phyloP scores from a whole-genome alignment of 2,329 filamentous ascomycete species.

The Penicillium sp. region DNA sequence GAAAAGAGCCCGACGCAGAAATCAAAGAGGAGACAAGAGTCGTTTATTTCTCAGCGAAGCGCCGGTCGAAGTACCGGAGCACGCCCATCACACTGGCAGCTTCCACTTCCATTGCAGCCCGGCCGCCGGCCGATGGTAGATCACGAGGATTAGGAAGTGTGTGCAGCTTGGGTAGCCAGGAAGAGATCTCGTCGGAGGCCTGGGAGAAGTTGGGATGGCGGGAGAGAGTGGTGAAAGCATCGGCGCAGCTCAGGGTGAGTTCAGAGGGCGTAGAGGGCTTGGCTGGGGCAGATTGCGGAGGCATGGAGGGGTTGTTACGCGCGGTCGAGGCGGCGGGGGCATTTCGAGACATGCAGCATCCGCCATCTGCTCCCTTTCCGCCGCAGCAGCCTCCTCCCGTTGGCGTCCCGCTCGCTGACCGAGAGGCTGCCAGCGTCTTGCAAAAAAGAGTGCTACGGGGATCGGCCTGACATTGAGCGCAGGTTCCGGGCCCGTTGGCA shows the following conservation, averaged over 20 bases:
- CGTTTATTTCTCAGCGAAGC: slow-evolving; percentile 51
- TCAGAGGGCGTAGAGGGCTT: slow-evolving; percentile 32
- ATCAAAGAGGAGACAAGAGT: slow-evolving; percentile 14
- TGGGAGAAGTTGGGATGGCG: slow-evolving; percentile 71
- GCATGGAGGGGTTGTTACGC: slow-evolving; percentile 20
- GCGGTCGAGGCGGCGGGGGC: slow-evolving; percentile 22
- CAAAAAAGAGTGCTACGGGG: slow-evolving; percentile 79
- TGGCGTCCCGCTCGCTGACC: slow-evolving; percentile 32
- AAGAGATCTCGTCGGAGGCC: slow-evolving; percentile 67
- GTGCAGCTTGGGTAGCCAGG: slow-evolving; percentile 69
- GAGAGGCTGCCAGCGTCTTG: slow-evolving; percentile 66
- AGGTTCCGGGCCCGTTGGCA: slow-evolving; percentile 69
- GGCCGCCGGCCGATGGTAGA: slow-evolving; percentile 26
- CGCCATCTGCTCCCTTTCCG: slow-evolving; percentile 54
- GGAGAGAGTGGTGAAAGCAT: slow-evolving; percentile 71
- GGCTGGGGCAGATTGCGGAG: slow-evolving; percentile 20
- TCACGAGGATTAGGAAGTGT: slow-evolving; percentile 46
- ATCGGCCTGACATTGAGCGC: slow-evolving; percentile 70
- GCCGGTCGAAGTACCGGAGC: slow-evolving; percentile 72
- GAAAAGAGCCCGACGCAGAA: slow-evolving; percentile 11
- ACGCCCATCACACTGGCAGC: slow-evolving; percentile 81
- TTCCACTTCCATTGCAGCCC: slow-evolving; percentile 68
- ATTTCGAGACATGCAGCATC: slow-evolving; percentile 54
- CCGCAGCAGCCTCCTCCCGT: slow-evolving; percentile 56
- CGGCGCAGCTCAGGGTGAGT: slow-evolving; percentile 60